Base-by-base conservation (phyloP, 1,139 yeast genomes). In the Yamadazyma diospyri region DNA sequence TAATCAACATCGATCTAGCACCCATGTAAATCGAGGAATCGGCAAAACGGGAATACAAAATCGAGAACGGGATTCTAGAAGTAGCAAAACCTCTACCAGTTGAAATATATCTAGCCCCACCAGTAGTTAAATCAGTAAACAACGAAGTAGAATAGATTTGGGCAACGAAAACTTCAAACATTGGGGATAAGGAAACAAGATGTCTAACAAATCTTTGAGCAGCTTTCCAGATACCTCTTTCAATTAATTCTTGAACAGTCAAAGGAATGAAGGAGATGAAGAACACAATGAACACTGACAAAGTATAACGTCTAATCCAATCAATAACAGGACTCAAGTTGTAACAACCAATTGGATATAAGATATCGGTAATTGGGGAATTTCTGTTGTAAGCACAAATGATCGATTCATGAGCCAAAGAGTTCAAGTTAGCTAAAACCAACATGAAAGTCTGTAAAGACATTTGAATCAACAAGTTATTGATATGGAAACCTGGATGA, bases 401-500 rank as follows among this genome's bases (percentile, higher is more conserved):
- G 48, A 88, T 83, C 20, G 96, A 69, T 66, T 89, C 97, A 55
- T 87, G 94, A 34, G 95, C 89, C 58, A 94, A 71, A 23, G 97
- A 64, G 57, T 87, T 92, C 74, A 92, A 76, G 72, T 92, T 92
- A 43, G 94, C 85, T 64, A 89, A 69, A 29, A 92, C 89, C 64
- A 94, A 72, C 81, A 88, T 83, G 63, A 92, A 92, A 60, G 84
- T 66, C 69, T 92, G 98, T 53, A 92, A 81, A 30, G 97, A 89
- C 52, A 89, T 69, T 61, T 88, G 94, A 77, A 92, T 92, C 60
- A 92, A 86, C 77, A 92, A 72, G 67, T 92, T 92, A 65, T 92
- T 92, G 61, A 92, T 77, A 66, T 92, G 98, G 94, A 92, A 92
- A 78, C 98, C 98, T 50, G 97, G 95, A 61, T 92, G 98, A 40